Percentiles rank a stretch among this genome's conserved stretches.
phyloP scores from a whole-genome alignment of 768 basidiomycete species.

The button mushroom (Agaricus bisporus) region DNA sequence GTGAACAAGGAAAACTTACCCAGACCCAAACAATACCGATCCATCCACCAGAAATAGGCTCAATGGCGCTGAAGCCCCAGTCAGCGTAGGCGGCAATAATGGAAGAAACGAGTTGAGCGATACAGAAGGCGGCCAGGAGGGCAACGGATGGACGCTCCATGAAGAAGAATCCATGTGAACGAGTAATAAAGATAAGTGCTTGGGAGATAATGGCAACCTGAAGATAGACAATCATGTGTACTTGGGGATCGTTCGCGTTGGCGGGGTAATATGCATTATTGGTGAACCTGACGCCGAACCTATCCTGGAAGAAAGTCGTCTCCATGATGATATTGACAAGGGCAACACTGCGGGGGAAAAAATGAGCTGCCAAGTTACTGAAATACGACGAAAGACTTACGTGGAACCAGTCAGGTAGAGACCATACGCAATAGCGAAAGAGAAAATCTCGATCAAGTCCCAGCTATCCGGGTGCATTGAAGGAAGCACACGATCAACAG shows the following conservation, averaged over 20 bases:
- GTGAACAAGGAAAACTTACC: conserved; percentile 42
- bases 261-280: conserved; percentile 18
- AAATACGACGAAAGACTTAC: conserved; percentile 37
- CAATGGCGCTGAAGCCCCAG: conserved; percentile 91
- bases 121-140: conserved; percentile 84
- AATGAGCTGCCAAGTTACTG: conserved; percentile 9
- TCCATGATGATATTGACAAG: conserved; percentile 80
- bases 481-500: conserved; percentile 92
- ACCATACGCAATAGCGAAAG: conserved; percentile 93
- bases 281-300: conserved; percentile 66
- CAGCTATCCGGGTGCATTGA: conserved; percentile 93
- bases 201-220: conserved; percentile 99
- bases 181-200: conserved; percentile 93
- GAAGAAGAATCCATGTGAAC: conserved; percentile 93
- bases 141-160: conserved; percentile 94
- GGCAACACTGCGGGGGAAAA: conserved; percentile 44
- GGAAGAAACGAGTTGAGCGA: conserved; percentile 92
- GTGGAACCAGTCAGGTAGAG: conserved; percentile 89
- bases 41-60: conserved; percentile 84
- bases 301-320: conserved; percentile 85
- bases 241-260: conserved; percentile 54
- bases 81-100: conserved; percentile 93
- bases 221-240: conserved; percentile 89
- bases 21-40: conserved; percentile 97
- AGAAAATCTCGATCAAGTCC: conserved; percentile 95